phyloP scores from a whole-genome alignment of 192 early-diverging fungal genomes.

The Entomortierella chlamydospora region DNA sequence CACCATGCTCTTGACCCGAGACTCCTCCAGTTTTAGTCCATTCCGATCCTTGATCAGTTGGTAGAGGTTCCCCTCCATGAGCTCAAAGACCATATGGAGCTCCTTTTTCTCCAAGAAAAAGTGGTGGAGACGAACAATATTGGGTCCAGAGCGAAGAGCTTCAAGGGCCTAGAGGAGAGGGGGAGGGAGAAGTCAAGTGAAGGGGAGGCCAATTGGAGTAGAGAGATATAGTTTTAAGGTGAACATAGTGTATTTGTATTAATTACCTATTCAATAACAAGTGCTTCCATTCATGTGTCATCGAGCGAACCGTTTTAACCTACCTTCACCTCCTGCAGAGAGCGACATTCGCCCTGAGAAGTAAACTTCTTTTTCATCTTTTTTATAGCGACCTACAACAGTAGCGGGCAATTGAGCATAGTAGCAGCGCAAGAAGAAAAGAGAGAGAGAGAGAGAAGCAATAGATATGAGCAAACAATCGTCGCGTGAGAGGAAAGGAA shows the following conservation, averaged over 20 bases:
- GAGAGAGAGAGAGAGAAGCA: not conserved
- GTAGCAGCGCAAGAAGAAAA: not conserved
- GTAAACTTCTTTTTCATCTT: constrained; percentile 88
- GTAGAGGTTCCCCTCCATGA: constrained; percentile 95
- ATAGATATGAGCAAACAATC: not conserved
- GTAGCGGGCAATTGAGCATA: constrained; percentile 1
- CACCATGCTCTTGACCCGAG: constrained; percentile 80
- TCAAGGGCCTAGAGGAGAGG: constrained; percentile 67
- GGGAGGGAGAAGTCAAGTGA: not conserved
- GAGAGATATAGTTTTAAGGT: too few species aligned
- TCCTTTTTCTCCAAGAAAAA: constrained; percentile 89
- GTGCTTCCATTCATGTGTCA: not conserved
- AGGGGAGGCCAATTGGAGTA: not conserved
- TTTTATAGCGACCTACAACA: constrained; percentile 85
- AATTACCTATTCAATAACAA: too few species aligned
- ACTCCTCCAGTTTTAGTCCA: constrained; percentile 71
- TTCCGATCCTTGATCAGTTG: constrained; percentile 85
- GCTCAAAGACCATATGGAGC: constrained; percentile 95
- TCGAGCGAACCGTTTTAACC: not conserved
- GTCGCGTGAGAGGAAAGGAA: not conserved
- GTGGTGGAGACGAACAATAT: constrained; percentile 88
- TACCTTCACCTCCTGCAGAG: constrained; percentile 85
- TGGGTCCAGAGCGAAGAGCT: constrained; percentile 80
- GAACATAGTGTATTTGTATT: too few species aligned
- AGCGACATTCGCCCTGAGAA: constrained; percentile 74